These are phyloP conservation scores for Trematosphaeria pertusa DNA, from an alignment of 2,329 filamentous ascomycete species.

Conservation along the genomic window DNA sequence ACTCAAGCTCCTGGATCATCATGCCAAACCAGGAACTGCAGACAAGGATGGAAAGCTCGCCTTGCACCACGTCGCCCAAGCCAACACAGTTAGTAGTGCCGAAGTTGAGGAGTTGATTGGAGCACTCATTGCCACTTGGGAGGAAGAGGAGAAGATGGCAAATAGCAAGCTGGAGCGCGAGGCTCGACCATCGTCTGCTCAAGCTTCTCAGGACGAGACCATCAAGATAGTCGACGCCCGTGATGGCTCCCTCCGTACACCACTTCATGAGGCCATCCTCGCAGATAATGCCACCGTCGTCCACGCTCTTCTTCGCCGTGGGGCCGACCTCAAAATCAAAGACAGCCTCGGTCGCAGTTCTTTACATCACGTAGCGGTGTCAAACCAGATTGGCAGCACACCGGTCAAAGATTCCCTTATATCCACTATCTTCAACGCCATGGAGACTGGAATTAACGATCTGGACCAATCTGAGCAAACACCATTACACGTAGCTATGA, in stretches of 20 bases:
- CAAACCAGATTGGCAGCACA: background rate
- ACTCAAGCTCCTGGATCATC: background rate
- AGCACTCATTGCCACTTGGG: background rate
- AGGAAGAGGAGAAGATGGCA: background rate
- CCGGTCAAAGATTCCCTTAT: background rate
- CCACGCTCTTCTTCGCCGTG: background rate
- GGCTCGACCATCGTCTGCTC: background rate
- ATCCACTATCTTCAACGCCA: background rate
- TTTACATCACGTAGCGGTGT: conserved; percentile 1
- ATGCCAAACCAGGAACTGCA: background rate
- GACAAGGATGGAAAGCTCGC: background rate
- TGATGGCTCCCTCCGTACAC: background rate
- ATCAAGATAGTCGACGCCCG: conserved; percentile 1
- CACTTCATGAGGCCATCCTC: background rate
- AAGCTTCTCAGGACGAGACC: background rate
- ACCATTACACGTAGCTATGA: background rate
- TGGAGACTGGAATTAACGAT: background rate
- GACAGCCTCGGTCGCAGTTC: background rate
- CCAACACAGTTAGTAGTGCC: background rate
- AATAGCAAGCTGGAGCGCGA: background rate
- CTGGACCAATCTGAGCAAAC: background rate
- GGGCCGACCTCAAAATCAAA: background rate
- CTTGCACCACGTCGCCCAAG: conserved; percentile 1
- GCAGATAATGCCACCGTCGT: background rate
- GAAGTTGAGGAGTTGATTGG: background rate